Evolutionary conservation across 106 monocot genomes (phyloP).

Genomic region (Chionographis japonica): DNA sequence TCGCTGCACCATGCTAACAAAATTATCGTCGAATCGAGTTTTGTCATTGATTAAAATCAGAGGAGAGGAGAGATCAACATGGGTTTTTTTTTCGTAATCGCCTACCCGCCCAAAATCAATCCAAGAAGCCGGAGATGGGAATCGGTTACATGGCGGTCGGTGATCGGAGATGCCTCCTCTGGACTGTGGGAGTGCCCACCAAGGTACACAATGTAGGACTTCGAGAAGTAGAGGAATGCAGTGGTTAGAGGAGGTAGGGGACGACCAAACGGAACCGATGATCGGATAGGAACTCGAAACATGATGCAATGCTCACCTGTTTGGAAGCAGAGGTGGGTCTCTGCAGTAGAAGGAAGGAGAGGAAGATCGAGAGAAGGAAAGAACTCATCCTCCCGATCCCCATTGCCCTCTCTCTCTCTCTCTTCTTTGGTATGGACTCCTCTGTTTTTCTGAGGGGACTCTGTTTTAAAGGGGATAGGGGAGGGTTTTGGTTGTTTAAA

Average conservation of each 20-base stretch:
- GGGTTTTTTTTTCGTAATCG: not conserved
- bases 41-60: not conserved
- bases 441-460: no score
- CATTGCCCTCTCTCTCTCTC: slow-evolving; percentile 2
- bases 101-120: slow-evolving; percentile 54
- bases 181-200: slow-evolving; percentile 37
- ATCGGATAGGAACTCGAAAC: not conserved
- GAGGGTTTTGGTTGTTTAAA: no score
- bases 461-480: no score
- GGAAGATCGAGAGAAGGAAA: slow-evolving; percentile 6
- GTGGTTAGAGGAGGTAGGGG: no score
- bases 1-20: slow-evolving; percentile 24
- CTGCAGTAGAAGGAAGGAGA: slow-evolving; percentile 13
- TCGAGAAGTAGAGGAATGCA: not conserved
- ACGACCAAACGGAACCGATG: not conserved
- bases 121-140: slow-evolving; percentile 52
- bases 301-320: slow-evolving; percentile 10
- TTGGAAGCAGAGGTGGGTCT: slow-evolving; percentile 16
- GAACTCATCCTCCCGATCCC: not conserved
- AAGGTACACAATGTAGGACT: slow-evolving; percentile 73
- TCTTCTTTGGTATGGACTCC: no score
- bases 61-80: not conserved
- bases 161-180: slow-evolving; percentile 16
- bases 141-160: slow-evolving; percentile 13
- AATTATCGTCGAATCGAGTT: no score